phyloP scores from a whole-genome alignment of 1,139 yeast genomes.

The Suhomyces ambrosiae region DNA sequence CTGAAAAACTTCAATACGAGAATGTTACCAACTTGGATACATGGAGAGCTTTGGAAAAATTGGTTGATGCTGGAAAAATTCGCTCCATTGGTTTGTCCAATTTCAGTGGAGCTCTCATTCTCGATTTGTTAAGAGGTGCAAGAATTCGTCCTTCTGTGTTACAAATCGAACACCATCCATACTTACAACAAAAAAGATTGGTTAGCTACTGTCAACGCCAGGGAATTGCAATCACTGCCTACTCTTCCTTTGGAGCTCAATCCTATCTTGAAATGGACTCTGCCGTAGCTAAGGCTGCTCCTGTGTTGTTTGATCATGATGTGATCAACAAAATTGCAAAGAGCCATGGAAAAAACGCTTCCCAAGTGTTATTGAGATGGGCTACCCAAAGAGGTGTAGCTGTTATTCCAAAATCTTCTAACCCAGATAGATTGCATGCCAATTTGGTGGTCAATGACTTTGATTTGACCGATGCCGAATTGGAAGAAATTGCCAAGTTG shows the following conservation, averaged over 20 bases:
- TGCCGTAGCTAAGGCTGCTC: slow-evolving; percentile 53
- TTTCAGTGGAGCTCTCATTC: slow-evolving; percentile 68
- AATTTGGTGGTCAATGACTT: slow-evolving; percentile 60
- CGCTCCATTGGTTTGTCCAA: slow-evolving; percentile 84
- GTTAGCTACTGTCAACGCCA: slow-evolving; percentile 62
- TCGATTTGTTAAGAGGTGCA: slow-evolving; percentile 73
- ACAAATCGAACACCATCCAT: slow-evolving; percentile 94
- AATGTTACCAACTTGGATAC: slow-evolving; percentile 75
- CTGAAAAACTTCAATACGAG: slow-evolving; percentile 58
- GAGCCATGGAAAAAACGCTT: slow-evolving; percentile 53
- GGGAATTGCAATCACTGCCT: slow-evolving; percentile 75
- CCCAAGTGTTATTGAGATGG: slow-evolving; percentile 78
- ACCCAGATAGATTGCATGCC: slow-evolving; percentile 57
- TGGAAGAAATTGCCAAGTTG: slow-evolving; percentile 54
- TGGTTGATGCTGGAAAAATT: slow-evolving; percentile 60
- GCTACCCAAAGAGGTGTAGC: slow-evolving; percentile 74
- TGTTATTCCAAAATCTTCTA: slow-evolving; percentile 74
- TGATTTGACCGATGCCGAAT: slow-evolving; percentile 55
- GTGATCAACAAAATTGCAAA: slow-evolving; percentile 55
- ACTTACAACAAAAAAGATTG: slow-evolving; percentile 73
- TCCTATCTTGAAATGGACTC: slow-evolving; percentile 62
- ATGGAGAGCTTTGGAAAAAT: slow-evolving; percentile 74
- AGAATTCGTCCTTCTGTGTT: slow-evolving; percentile 75
- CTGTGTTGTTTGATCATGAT: slow-evolving; percentile 58
- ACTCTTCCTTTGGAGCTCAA: slow-evolving; percentile 84